Conservation (phyloP, 106 monocot genomes). For the Allium fistulosum region DNA sequence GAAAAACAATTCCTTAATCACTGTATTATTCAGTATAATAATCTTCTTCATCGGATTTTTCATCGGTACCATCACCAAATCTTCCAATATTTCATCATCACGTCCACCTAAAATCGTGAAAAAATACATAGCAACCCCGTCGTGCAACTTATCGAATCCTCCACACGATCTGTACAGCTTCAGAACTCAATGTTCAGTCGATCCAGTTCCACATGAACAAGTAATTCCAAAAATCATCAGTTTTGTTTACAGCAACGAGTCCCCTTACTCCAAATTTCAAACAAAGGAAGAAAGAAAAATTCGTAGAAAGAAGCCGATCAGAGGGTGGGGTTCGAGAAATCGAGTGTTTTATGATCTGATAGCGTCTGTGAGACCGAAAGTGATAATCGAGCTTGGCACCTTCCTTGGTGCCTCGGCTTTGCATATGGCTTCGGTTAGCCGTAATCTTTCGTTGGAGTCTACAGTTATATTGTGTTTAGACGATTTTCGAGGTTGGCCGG, state of each 20-base stretch:
- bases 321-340: slow-evolving; percentile 1
- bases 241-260: slow-evolving; percentile 8
- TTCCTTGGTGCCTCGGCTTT: slow-evolving; percentile 84
- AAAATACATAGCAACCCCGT: not conserved
- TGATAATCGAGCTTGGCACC: slow-evolving; percentile 68
- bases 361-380: slow-evolving; percentile 28
- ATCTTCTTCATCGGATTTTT: no score
- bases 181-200: slow-evolving; percentile 1
- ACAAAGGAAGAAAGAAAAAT: not conserved
- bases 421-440: slow-evolving; percentile 63
- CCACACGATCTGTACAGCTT: slow-evolving; percentile 1
- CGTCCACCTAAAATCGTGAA: not conserved
- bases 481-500: slow-evolving; percentile 84
- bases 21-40: no score
- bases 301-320: not conserved
- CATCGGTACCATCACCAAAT: no score
- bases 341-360: slow-evolving; percentile 26
- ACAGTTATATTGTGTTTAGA: slow-evolving; percentile 62
- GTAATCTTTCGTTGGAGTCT: slow-evolving; percentile 21
- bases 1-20: no score
- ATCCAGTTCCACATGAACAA: not conserved
- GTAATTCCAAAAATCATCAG: not conserved
- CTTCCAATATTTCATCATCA: not conserved
- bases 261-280: slow-evolving; percentile 8
- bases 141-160: not conserved